Evolutionary conservation across 306 rosid species (phyloP).

Genomic region (Casuarina glauca): DNA sequence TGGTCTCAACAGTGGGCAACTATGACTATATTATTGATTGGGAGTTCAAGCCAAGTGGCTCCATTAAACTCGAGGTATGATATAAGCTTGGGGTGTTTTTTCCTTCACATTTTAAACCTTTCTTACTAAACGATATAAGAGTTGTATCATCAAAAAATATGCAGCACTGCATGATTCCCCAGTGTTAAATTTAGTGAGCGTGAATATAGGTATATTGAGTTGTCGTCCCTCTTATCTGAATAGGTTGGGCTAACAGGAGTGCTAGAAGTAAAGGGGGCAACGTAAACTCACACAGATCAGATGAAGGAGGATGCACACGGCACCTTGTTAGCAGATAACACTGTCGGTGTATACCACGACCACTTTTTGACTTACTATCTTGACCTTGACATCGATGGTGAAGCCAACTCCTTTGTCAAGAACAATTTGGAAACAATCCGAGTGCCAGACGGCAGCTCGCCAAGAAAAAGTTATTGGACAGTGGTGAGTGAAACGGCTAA

Average conservation of each 20-base stretch:
- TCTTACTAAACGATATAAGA: no score
- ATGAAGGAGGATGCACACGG: constrained; percentile 50
- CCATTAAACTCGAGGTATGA: constrained; percentile 52
- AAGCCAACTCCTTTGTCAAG: constrained; percentile 52
- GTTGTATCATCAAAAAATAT: no score
- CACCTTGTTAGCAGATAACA: constrained; percentile 42
- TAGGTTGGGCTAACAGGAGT: constrained; percentile 57
- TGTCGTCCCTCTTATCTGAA: background rate
- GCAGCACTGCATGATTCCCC: no score
- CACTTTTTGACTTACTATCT: constrained; percentile 57
- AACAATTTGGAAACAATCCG: constrained; percentile 36
- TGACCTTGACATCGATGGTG: constrained; percentile 59
- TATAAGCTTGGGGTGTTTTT: background rate
- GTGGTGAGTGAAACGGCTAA: constrained; percentile 25
- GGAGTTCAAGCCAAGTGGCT: constrained; percentile 62
- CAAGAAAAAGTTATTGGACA: constrained; percentile 61
- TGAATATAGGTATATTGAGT: background rate
- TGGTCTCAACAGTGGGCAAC: constrained; percentile 46
- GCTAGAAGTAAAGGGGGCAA: constrained; percentile 37
- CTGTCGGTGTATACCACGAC: constrained; percentile 59
- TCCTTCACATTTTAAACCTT: no score
- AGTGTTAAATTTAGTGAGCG: no score
- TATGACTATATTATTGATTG: constrained; percentile 61
- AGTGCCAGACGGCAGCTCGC: constrained; percentile 33
- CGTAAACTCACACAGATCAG: constrained; percentile 34